phyloP scores from a whole-genome alignment of 352 stramenopile species.

The Phytophthora pseudosyringae region DNA sequence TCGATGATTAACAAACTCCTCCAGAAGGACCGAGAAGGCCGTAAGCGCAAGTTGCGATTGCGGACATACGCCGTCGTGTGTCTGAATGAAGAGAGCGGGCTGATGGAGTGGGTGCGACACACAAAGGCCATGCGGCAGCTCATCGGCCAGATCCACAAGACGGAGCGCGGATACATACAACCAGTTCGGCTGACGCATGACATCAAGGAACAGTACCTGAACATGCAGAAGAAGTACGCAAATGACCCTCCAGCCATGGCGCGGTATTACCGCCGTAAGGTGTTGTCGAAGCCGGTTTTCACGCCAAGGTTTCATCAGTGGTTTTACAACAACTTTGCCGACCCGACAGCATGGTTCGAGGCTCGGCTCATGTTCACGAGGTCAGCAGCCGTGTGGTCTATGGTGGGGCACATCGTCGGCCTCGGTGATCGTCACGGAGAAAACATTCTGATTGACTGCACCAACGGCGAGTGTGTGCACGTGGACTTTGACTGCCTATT shows the following conservation, averaged over 20 bases:
- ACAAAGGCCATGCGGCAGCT: conserved; percentile 95
- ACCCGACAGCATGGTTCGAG: conserved; percentile 98
- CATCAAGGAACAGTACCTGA: conserved; percentile 88
- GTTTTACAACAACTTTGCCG: conserved; percentile 98
- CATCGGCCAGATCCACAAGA: conserved; percentile 89
- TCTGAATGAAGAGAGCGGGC: conserved; percentile 98
- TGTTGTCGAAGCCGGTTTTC: conserved; percentile 79
- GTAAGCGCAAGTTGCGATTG: conserved; percentile 93
- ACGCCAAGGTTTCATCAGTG: conserved; percentile 98
- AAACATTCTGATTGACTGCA: conserved; percentile 99
- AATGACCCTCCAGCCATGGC: conserved; percentile 84
- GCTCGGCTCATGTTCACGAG: conserved; percentile 88
- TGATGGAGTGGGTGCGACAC: conserved; percentile 99
- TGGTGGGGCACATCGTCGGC: conserved; percentile 96
- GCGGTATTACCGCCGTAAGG: conserved; percentile 67
- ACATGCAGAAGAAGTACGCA: conserved; percentile 89
- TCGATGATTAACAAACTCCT: conserved; percentile 99
- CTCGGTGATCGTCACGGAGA: conserved; percentile 97
- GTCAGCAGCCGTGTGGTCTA: conserved; percentile 96
- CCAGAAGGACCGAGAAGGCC: conserved; percentile 86
- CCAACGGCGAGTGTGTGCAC: conserved; percentile 98
- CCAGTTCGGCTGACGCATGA: conserved; percentile 78
- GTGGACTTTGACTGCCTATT: conserved; percentile 99
- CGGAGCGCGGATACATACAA: conserved; percentile 84
- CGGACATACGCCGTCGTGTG: conserved; percentile 99